Base-by-base conservation (phyloP, 441 rosid genomes). In the Euphorbia schlechtendalii region DNA sequence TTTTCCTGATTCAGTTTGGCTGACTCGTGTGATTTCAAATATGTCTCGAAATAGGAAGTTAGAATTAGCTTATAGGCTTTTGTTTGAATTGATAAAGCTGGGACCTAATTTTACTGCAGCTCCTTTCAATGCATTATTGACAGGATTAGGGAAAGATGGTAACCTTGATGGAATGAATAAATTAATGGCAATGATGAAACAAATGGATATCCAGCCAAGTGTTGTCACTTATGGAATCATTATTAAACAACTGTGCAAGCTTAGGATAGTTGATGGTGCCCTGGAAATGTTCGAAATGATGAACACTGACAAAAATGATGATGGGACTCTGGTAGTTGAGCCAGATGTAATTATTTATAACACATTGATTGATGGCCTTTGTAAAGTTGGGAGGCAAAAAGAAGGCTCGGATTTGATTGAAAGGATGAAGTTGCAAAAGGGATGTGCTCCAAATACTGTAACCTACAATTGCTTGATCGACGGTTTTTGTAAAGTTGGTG, bases 381-480 rank as follows among this genome's bases (percentile, higher is more conserved):
- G 92, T 67, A 86, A 84, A 66, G 86, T 83, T 5, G 96, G 96
- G 67, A 88, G 89, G 80, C 83, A 78, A 69, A 84, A 83, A 67
- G 90, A 92, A 74, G 92, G 86, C 18, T 73, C 84, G 63, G 74
- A 21, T 59, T 70, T 86, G 64, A 71, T 86, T 75, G 74, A 70
- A 40, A 71, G 30, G 70, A 85, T 89, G 96, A 90, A 71, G 71
- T 68, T 43, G 61, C 82, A 74, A 61, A 70, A 64, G 51, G 73
- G 57, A 1, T 83, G 83, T 72, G 65, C 54, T 8, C 87, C 92
- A 6, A 77, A 75, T 72, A 59, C 69, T 48, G 69, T 76, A 51
- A 90, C 92, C 32, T 90, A 88, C 73, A 92, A 85, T 76, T 77
- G 87, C 71, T 81, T 92, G 84, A 81, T 88, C 46, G 78, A 76